Conservation (phyloP, 2,329 filamentous ascomycete species). For the Stemphylium beticola region DNA sequence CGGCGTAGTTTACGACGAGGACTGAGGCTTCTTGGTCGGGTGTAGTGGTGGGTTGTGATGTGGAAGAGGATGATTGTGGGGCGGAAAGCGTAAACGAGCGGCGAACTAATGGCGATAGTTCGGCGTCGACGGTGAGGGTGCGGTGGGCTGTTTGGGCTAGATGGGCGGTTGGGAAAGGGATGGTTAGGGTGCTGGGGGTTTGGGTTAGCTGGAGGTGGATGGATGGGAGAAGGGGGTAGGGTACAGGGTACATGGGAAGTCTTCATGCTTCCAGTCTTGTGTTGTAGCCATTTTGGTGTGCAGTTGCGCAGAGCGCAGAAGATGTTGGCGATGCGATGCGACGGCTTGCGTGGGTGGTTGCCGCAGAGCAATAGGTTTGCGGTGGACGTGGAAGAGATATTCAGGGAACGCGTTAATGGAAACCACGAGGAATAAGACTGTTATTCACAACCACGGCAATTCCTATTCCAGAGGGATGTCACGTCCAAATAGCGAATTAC, state of each 20-base stretch:
- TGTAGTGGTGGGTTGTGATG: not conserved
- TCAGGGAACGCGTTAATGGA: too few species aligned
- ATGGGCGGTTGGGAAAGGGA: constrained; percentile 81
- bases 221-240: not conserved
- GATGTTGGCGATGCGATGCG: not conserved
- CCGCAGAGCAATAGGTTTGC: not conserved
- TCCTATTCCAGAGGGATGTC: too few species aligned
- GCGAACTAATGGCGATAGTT: constrained; percentile 83
- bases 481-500: not conserved
- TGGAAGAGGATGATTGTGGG: not conserved
- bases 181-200: constrained; percentile 66
- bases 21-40: constrained; percentile 51
- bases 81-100: constrained; percentile 68
- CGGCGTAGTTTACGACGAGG: constrained; percentile 77
- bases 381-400: too few species aligned
- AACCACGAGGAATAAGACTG: too few species aligned
- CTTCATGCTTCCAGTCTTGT: constrained; percentile 23
- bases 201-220: not conserved
- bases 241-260: constrained; percentile 52
- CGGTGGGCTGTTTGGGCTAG: constrained; percentile 78
- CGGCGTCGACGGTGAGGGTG: constrained; percentile 82
- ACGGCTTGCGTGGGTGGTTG: not conserved
- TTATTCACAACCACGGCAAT: too few species aligned
- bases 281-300: constrained; percentile 20
- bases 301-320: not conserved